Conservation (phyloP, 1,284 basidiomycete genomes). For the Melampsora americana region DNA sequence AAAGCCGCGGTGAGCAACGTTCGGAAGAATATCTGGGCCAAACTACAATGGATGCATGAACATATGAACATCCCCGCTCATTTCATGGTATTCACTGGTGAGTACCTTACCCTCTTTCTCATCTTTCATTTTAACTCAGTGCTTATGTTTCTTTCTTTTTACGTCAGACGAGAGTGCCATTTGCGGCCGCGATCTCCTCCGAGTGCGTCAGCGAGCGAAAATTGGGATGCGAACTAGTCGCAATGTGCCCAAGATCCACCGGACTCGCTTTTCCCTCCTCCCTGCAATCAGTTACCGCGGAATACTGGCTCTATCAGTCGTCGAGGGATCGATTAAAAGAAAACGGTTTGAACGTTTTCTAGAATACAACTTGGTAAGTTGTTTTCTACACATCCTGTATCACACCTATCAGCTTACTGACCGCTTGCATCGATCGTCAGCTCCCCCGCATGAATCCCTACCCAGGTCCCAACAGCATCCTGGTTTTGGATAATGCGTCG, state of each 20-base stretch:
- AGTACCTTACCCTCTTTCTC: too few species aligned
- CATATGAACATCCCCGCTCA: too few species aligned
- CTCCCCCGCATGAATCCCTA: not conserved
- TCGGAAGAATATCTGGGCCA: not conserved
- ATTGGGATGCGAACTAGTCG: not conserved
- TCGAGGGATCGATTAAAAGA: not conserved
- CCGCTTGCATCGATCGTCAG: not conserved
- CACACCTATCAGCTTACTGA: too few species aligned
- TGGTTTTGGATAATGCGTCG: conserved; percentile 4
- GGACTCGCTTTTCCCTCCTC: not conserved
- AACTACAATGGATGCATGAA: too few species aligned
- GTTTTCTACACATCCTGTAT: too few species aligned
- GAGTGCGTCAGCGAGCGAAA: not conserved
- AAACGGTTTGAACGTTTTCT: conserved; percentile 14
- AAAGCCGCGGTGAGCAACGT: not conserved
- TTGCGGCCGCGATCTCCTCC: not conserved
- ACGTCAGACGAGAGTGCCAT: not conserved
- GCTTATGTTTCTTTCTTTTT: not conserved
- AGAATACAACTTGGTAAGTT: conserved; percentile 5
- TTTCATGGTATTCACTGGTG: not conserved
- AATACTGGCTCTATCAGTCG: not conserved
- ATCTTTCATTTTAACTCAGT: not conserved
- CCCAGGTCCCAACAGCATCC: too few species aligned
- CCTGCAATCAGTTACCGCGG: conserved; percentile 1
- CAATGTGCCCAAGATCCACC: not conserved